A percentile compares a stretch with the other conserved stretches of the same genome.
phyloP scores from a whole-genome alignment of 805 yeast genomes.

The Monosporozyma solicola region DNA sequence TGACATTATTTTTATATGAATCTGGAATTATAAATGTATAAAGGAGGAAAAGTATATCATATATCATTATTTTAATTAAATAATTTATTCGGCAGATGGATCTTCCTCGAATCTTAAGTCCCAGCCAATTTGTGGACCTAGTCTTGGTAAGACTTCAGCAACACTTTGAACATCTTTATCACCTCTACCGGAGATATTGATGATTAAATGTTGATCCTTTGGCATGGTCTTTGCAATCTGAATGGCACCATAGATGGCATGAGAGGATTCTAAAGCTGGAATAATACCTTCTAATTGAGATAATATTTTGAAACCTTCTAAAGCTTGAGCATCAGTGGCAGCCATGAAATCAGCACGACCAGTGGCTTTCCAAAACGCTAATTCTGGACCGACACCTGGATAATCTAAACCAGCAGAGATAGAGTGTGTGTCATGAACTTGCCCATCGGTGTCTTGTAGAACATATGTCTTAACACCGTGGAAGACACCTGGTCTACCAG shows the following conservation, averaged over 20 bases:
- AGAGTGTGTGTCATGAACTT: slow-evolving; percentile 94
- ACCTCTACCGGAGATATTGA: slow-evolving; percentile 96
- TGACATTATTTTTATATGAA: background rate
- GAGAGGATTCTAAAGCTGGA: slow-evolving; percentile 97
- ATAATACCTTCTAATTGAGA: slow-evolving; percentile 96
- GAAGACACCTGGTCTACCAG: slow-evolving; percentile 93
- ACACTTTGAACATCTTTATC: slow-evolving; percentile 98
- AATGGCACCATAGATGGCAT: slow-evolving; percentile 88
- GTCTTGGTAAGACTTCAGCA: slow-evolving; percentile 82
- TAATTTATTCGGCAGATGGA: slow-evolving; percentile 13
- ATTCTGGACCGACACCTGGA: slow-evolving; percentile 99
- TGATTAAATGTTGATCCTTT: slow-evolving; percentile 71
- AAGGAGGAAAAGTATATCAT: background rate
- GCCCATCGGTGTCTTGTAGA: slow-evolving; percentile 87
- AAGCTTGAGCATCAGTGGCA: slow-evolving; percentile 92
- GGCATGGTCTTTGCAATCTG: slow-evolving; percentile 78
- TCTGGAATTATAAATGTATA: background rate
- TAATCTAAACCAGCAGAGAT: slow-evolving; percentile 98
- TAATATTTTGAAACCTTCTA: slow-evolving; percentile 78
- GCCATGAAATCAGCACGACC: slow-evolving; percentile 89
- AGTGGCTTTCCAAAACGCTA: slow-evolving; percentile 87
- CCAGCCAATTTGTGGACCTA: slow-evolving; percentile 93
- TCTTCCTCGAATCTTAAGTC: slow-evolving; percentile 73
- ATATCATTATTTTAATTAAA: background rate
- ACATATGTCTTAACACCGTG: slow-evolving; percentile 96